Percentiles rank a stretch among this genome's conserved stretches.
These are phyloP conservation scores for Fusarium oligoseptatum DNA, from an alignment of 2,329 filamentous ascomycete species.

Conservation along the genomic window DNA sequence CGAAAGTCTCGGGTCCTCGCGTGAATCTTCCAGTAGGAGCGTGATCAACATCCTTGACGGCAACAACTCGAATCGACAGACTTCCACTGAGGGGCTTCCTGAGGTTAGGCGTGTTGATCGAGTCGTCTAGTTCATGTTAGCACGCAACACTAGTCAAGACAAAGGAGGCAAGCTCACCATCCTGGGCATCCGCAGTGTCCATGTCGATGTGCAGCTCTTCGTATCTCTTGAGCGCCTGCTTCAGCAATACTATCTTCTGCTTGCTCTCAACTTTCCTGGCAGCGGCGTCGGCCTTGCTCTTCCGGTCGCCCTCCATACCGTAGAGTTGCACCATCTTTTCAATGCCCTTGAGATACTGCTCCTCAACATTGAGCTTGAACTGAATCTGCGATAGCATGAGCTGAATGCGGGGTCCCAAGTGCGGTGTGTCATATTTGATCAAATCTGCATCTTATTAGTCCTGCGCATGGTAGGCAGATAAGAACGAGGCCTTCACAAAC, in stretches of 20 bases:
- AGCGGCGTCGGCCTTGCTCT: slow-evolving; percentile 94
- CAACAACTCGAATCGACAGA: slow-evolving; percentile 86
- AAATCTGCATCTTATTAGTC: slow-evolving; percentile 72
- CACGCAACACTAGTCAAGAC: slow-evolving; percentile 22
- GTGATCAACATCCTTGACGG: slow-evolving; percentile 95
- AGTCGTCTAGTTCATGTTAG: slow-evolving; percentile 77
- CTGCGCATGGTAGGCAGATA: slow-evolving; percentile 6
- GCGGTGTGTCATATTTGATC: slow-evolving; percentile 97
- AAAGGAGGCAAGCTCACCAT: slow-evolving; percentile 71
- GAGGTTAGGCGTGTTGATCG: slow-evolving; percentile 93
- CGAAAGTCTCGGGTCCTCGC: slow-evolving; percentile 92
- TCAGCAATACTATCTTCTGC: slow-evolving; percentile 96
- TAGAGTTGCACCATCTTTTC: slow-evolving; percentile 99
- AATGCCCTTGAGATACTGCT: slow-evolving; percentile 98
- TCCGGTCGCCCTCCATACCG: slow-evolving; percentile 95
- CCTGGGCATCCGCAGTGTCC: slow-evolving; percentile 80
- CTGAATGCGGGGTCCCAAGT: slow-evolving; percentile 96
- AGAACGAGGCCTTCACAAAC: slow-evolving; percentile 63
- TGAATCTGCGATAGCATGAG: slow-evolving; percentile 99
- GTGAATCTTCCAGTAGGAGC: slow-evolving; percentile 87
- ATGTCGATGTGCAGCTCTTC: slow-evolving; percentile 97
- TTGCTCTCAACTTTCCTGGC: slow-evolving; percentile 92
- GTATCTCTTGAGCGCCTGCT: slow-evolving; percentile 96
- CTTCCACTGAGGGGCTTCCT: slow-evolving; percentile 96
- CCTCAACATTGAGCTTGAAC: slow-evolving; percentile 98